Conservation (phyloP, 768 basidiomycete species). For the Boletus edulis region DNA sequence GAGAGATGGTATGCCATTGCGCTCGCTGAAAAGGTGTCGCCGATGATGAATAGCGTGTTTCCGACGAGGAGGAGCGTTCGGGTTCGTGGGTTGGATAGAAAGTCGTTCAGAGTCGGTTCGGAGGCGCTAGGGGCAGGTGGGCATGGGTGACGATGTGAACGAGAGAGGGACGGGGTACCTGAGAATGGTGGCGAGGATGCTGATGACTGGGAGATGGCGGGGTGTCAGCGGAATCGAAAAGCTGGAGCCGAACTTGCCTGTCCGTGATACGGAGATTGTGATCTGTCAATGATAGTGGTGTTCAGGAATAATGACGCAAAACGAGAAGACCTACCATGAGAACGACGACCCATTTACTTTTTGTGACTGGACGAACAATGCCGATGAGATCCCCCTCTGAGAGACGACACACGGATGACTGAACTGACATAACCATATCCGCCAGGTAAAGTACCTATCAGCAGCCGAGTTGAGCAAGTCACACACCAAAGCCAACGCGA, state of each 20-base stretch:
- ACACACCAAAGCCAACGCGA: neutral
- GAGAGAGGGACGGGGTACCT: conserved; percentile 15
- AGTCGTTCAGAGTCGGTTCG: neutral
- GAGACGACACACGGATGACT: neutral
- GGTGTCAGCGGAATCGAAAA: neutral
- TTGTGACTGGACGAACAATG: conserved; percentile 11
- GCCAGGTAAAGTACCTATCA: conserved; percentile 28
- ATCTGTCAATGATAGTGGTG: conserved; percentile 1
- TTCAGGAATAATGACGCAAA: neutral
- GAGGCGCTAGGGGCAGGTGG: conserved; percentile 6
- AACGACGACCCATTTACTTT: conserved; percentile 10
- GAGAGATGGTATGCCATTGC: conserved; percentile 24
- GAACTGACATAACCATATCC: conserved; percentile 28
- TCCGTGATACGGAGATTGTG: conserved; percentile 18
- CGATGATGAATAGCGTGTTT: conserved; percentile 25
- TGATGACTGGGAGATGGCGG: conserved; percentile 7
- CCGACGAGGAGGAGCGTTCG: conserved; percentile 14
- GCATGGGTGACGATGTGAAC: neutral
- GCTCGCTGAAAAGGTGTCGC: conserved; percentile 21
- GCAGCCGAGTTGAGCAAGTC: neutral
- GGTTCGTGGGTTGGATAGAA: neutral
- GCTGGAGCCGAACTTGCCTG: conserved; percentile 6
- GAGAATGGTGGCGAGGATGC: conserved; percentile 8
- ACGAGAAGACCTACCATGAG: conserved; percentile 16
- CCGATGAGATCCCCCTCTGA: conserved; percentile 1